A percentile compares a stretch with the other conserved stretches of the same genome.
Conservation (phyloP, 139 green algal genomes). For the Choricystis sp. region DNA sequence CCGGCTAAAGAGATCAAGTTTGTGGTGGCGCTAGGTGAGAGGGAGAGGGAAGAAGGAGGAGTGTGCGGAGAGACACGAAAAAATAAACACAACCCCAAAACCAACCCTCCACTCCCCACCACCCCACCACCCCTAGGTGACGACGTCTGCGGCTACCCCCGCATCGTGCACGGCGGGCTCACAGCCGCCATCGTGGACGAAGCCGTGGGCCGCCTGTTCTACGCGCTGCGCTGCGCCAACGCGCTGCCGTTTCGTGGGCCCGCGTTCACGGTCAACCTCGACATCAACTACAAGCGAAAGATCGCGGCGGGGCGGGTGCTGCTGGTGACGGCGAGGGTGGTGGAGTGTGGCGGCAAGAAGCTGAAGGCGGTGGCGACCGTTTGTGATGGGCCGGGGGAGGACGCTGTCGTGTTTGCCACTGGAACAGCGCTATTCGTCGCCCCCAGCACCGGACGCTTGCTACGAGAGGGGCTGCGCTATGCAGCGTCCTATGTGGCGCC, state of each 20-base stretch:
- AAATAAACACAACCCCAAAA: background rate
- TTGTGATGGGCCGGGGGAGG: conserved; percentile 7
- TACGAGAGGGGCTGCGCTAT: too few relatives aligned
- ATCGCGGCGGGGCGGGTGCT: conserved; percentile 17
- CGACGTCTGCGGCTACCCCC: conserved; percentile 34
- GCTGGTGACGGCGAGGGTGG: conserved; percentile 21
- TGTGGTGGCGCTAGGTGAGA: background rate
- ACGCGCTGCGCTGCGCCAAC: conserved; percentile 19
- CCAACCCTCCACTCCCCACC: background rate
- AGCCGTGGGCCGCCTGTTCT: conserved; percentile 26
- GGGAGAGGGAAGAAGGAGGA: background rate
- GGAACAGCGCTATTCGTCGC: too few relatives aligned
- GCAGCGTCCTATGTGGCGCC: too few relatives aligned
- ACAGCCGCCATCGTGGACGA: conserved; percentile 41
- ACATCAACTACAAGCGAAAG: conserved; percentile 34
- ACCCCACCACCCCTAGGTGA: background rate
- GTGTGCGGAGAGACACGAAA: background rate
- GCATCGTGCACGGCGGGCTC: conserved; percentile 31
- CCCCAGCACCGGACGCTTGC: too few relatives aligned
- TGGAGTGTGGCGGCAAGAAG: conserved; percentile 27
- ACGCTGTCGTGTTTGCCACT: too few relatives aligned
- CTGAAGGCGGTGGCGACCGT: conserved; percentile 31
- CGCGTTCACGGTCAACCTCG: conserved; percentile 36
- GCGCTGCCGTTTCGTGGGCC: conserved; percentile 27
- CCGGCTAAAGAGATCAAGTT: background rate